A percentile compares a stretch with the other conserved stretches of the same genome.
phyloP scores from a whole-genome alignment of 1,284 basidiomycete species.

The Leccinum subspadiceum region DNA sequence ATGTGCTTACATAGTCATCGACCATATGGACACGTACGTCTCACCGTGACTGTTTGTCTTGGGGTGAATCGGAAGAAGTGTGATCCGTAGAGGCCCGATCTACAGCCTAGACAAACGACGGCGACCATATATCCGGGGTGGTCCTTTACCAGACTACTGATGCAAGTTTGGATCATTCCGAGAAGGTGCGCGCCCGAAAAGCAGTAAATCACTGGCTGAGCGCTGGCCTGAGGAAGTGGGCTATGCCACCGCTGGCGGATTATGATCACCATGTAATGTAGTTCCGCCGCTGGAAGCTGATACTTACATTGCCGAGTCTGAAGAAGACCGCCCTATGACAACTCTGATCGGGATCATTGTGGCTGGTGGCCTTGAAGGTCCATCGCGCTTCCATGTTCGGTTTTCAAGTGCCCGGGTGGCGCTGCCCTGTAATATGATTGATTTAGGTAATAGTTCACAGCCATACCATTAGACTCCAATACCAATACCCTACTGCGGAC shows the following conservation, averaged over 20 bases:
- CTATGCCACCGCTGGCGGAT: too few relatives aligned
- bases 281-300: too few relatives aligned
- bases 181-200: too few relatives aligned
- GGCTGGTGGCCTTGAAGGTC: too few relatives aligned
- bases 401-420: background rate
- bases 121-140: too few relatives aligned
- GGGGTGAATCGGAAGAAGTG: background rate
- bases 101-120: background rate
- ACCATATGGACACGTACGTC: background rate
- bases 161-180: too few relatives aligned
- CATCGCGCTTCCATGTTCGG: background rate
- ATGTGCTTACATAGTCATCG: background rate
- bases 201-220: too few relatives aligned
- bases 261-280: too few relatives aligned
- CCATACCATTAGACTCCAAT: background rate
- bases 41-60: background rate
- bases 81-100: background rate
- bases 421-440: background rate
- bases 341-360: too few relatives aligned
- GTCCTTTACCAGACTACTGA: background rate
- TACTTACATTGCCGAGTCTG: too few relatives aligned
- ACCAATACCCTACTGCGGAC: constrained; percentile 11
- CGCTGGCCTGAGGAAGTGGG: too few relatives aligned
- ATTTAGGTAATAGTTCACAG: background rate
- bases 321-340: too few relatives aligned